Evolutionary conservation across 441 rosid species (phyloP).

Genomic region (Gossypium davidsonii): DNA sequence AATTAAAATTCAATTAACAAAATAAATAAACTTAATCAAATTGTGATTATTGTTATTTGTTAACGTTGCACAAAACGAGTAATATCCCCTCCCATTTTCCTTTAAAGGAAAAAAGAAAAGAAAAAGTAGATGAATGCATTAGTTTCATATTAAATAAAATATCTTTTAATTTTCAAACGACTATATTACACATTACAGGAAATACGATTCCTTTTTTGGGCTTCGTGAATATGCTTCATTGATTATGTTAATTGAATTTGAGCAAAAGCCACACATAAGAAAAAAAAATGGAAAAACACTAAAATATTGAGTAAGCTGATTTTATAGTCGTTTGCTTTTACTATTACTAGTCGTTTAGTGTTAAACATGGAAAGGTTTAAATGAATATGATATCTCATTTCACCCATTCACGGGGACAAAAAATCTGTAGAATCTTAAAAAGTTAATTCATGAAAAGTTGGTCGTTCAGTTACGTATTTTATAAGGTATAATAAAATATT

Average conservation of each 20-base stretch:
- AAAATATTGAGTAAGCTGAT: not conserved
- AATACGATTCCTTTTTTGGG: not conserved
- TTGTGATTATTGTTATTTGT: not conserved
- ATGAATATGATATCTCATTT: conserved; percentile 13
- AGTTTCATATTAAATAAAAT: not conserved
- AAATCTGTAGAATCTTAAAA: conserved; percentile 53
- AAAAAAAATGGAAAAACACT: too few species aligned
- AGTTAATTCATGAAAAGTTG: conserved; percentile 20
- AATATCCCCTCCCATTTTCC: not conserved
- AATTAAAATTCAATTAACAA: too few species aligned
- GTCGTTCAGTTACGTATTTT: conserved; percentile 22
- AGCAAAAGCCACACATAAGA: too few species aligned
- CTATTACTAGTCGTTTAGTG: conserved; percentile 6
- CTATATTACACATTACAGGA: conserved; percentile 23
- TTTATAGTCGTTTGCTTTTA: not conserved
- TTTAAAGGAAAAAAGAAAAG: not conserved
- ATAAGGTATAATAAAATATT: conserved; percentile 12
- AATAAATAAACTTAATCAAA: too few species aligned
- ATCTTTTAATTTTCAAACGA: not conserved
- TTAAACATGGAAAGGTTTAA: conserved; percentile 21
- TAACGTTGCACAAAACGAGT: not conserved
- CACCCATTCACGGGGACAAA: conserved; percentile 37
- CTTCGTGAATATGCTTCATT: too few species aligned
- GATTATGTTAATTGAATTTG: too few species aligned
- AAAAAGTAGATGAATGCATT: conserved; percentile 15